Evolutionary conservation across 805 yeast genomes (phyloP), one percentile per base, ranked within the genome.

Genomic region (Vanderwaltozyma yarrowii): DNA sequence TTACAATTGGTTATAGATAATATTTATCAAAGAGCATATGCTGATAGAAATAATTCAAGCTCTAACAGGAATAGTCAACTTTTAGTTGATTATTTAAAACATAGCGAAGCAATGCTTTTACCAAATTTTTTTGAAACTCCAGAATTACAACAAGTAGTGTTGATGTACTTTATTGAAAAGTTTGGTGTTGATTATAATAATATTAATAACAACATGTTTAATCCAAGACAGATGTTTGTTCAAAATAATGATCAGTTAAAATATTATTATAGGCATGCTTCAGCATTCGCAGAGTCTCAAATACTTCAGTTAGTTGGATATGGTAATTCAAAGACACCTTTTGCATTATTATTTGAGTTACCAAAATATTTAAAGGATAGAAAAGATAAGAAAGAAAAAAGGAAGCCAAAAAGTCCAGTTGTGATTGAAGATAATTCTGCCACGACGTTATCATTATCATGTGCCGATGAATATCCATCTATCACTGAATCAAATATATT

Each of bases 1-100:
- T 69, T 83, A 59, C 68, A 80, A 48, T 68, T 81, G 62, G 87
- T 83, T 16, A 81, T 83, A 35, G 92, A 82, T 46, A 82, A 81
- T 51, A 82, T 81, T 54, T 80, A 54, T 66, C 84, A 46, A 60
- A 58, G 69, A 45, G 67, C 66, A n/a, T 68, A 63, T 43, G 67
- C 62, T 18, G 70, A 66, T 38, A 46, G 58, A 38, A 57, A 48
- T 33, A 52, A 45, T 35, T 33, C 37, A 21, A 37, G 26, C 18
- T 25, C 27, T 21, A 30, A 19, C n/a, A 32, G 24, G 16, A 37
- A 37, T 37, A 21, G 15, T 14, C 39, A 37, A 27, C 14, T 55
- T 27, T 50, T 60, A 26, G 60, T 60, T 25, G 65, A 60, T 34
- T 60, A 60, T 41, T 45, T 60, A 39, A 60, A 78, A 54, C 79